Evolutionary conservation across 2,329 filamentous ascomycete species (phyloP), one percentile per base, ranked within the genome.

Genomic region (Fusarium pseudonygamai): DNA sequence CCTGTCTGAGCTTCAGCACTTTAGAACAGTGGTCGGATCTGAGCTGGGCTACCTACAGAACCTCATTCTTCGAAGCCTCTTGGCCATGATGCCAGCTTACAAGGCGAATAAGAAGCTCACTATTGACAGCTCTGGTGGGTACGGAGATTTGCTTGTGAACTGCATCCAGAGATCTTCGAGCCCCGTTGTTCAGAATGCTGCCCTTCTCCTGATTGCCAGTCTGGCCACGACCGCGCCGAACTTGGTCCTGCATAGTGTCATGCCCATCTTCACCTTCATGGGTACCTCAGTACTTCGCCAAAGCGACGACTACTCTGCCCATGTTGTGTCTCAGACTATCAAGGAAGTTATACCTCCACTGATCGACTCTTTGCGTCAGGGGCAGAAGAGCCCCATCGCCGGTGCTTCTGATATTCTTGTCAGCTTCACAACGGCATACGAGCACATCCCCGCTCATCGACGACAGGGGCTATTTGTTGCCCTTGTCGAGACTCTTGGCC

Each of bases 241-340:
- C 80, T 85, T 97, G 53, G 94, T 99, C 7, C 87, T 99, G 64
- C 96, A 99, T 83, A 98, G 95, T 76, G 94, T 99, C 60, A 99
- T 99, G 96, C 96, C 96, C 18, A 96, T 99, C 59, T 99, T 99
- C 84, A 98, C 96, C 0, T 98, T 98, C 80, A 98, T 98, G 92
- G 95, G 96, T 46, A 93, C 92, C 47, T 97, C 94, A 7, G 92
- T 98, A 26, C 88, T 99, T 56, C 92, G 93, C 55, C 96, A 98
- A 83, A 94, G 94, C 76, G 97, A 99, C 78, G 96, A 98, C 77
- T 98, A 98, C 83, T 98, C 96, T 28, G 95, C 95, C 18, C 94
- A 97, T 80, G 96, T 99, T 37, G 96, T 98, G 65, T 94, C 97
- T 77, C 95, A 94, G 85, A 98, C 96, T 4, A 95, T 99, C 76